Evolutionary conservation across 2,329 filamentous ascomycete species (phyloP).

Genomic region (Alternaria ethzedia): DNA sequence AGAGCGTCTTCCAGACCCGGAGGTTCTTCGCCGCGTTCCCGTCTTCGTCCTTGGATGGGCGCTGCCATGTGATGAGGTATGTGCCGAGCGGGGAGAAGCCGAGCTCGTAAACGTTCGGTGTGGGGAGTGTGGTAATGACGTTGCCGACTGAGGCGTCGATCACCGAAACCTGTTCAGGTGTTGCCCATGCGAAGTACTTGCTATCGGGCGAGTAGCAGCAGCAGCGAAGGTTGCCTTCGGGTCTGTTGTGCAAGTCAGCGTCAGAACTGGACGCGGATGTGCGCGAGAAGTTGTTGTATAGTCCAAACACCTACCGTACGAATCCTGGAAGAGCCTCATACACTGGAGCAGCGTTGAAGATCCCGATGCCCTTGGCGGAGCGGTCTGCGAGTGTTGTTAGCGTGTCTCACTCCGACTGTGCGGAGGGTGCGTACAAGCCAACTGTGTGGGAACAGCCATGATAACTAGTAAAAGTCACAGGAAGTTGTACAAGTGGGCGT

Average conservation of each 20-base stretch:
- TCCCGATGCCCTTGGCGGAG: slow-evolving; percentile 93
- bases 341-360: slow-evolving; percentile 88
- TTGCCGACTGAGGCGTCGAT: slow-evolving; percentile 80
- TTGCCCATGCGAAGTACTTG: slow-evolving; percentile 94
- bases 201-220: slow-evolving; percentile 95
- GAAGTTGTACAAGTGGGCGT: slow-evolving; percentile 33
- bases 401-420: not conserved
- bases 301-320: slow-evolving; percentile 52
- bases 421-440: slow-evolving; percentile 70
- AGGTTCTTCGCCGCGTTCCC: slow-evolving; percentile 95
- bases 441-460: slow-evolving; percentile 93
- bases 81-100: slow-evolving; percentile 92
- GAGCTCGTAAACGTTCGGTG: slow-evolving; percentile 89
- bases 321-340: slow-evolving; percentile 88
- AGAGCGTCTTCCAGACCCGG: slow-evolving; percentile 90
- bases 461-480: slow-evolving; percentile 93
- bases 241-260: slow-evolving; percentile 57
- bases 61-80: slow-evolving; percentile 96
- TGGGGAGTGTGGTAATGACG: slow-evolving; percentile 74
- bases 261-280: not conserved
- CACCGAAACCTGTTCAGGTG: slow-evolving; percentile 81
- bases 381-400: slow-evolving; percentile 63
- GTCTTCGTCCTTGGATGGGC: slow-evolving; percentile 87
- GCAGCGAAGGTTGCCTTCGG: slow-evolving; percentile 93
- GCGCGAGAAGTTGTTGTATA: not conserved